phyloP scores from a whole-genome alignment of 2,329 filamentous ascomycete genomes.

The Cercospora beticola region DNA sequence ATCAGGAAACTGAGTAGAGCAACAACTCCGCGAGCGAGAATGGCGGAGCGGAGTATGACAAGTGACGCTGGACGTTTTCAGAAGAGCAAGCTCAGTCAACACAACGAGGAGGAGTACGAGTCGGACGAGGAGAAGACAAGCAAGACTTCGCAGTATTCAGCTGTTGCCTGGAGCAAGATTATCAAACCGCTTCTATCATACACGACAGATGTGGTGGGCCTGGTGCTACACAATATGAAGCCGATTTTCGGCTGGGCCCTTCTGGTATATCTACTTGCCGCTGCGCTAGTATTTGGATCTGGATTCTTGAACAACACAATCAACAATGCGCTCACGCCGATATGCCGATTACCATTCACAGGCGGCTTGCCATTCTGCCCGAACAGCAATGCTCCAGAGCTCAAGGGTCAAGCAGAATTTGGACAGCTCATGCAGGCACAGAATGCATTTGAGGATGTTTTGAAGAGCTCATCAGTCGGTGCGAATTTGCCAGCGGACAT shows the following conservation, averaged over 20 bases:
- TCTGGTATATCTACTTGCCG: slow-evolving; percentile 61
- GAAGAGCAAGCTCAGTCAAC: slow-evolving; percentile 19
- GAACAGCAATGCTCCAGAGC: slow-evolving; percentile 16
- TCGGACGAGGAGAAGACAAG: slow-evolving; percentile 23
- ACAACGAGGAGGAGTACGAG: slow-evolving; percentile 30
- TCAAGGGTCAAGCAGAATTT: slow-evolving; percentile 58
- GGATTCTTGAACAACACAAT: slow-evolving; percentile 64
- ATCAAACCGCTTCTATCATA: slow-evolving; percentile 47
- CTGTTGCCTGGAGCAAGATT: slow-evolving; percentile 37
- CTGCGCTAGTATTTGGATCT: slow-evolving; percentile 58
- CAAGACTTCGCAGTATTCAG: slow-evolving; percentile 5
- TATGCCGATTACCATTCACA: slow-evolving; percentile 68
- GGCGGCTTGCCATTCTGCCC: slow-evolving; percentile 65
- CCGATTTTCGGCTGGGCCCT: slow-evolving; percentile 63
- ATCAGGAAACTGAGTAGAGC: slow-evolving; percentile 28
- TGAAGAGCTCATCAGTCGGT: slow-evolving; percentile 65
- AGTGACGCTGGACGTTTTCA: slow-evolving; percentile 34
- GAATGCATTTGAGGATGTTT: slow-evolving; percentile 71
- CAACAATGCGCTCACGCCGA: slow-evolving; percentile 62
- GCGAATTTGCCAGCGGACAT: slow-evolving; percentile 72
- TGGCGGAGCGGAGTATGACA: slow-evolving; percentile 35
- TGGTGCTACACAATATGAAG: slow-evolving; percentile 63
- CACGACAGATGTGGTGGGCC: slow-evolving; percentile 55
- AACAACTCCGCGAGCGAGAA: slow-evolving; percentile 26
- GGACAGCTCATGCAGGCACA: slow-evolving; percentile 73